Conservation (phyloP, 2,329 filamentous ascomycete species). For the Colletotrichum sp. region DNA sequence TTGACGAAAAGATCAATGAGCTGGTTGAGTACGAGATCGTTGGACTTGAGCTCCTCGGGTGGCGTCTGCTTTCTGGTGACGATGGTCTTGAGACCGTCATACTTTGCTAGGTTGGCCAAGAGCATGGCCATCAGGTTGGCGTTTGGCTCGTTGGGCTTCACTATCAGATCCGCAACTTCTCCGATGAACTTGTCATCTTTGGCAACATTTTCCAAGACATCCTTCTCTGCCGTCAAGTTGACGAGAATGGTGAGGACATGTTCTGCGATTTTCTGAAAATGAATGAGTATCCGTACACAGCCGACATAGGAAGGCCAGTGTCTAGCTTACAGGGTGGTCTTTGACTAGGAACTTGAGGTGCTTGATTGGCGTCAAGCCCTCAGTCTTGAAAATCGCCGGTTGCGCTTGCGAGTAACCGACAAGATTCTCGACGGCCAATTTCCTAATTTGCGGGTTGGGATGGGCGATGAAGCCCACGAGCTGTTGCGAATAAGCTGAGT, state of each 20-base stretch:
- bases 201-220: constrained; percentile 75
- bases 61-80: constrained; percentile 70
- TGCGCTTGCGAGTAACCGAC: constrained; percentile 80
- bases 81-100: constrained; percentile 72
- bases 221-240: constrained; percentile 79
- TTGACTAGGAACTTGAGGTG: constrained; percentile 86
- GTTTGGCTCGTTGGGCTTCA: constrained; percentile 78
- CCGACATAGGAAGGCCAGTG: neutral
- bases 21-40: constrained; percentile 82
- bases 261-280: constrained; percentile 79
- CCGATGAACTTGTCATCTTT: constrained; percentile 84
- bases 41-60: constrained; percentile 73
- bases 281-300: neutral
- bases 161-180: constrained; percentile 73
- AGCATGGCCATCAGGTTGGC: constrained; percentile 90
- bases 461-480: constrained; percentile 93
- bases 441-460: constrained; percentile 88
- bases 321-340: constrained; percentile 74
- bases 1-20: constrained; percentile 96
- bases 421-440: constrained; percentile 84
- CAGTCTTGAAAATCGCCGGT: constrained; percentile 81
- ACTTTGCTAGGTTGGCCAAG: constrained; percentile 89
- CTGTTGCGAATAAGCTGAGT: constrained; percentile 47
- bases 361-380: constrained; percentile 78
- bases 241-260: constrained; percentile 91